Evolutionary conservation across 2,329 filamentous ascomycete species (phyloP), one percentile per base, ranked within the genome.

Genomic region (Metarhizium robertsii): DNA sequence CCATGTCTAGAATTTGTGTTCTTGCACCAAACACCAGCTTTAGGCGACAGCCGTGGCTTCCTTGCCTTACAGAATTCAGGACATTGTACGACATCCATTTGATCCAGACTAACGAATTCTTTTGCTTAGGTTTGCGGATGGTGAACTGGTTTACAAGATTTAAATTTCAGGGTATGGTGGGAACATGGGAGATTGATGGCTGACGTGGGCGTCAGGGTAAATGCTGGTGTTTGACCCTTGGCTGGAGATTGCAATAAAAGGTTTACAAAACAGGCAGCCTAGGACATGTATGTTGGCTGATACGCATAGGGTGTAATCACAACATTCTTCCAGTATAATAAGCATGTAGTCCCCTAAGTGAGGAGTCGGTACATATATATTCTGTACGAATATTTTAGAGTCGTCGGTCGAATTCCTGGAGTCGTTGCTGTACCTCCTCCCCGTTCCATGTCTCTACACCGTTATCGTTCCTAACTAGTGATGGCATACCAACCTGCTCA

Each of bases 401-500:
- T 52, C 73, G 70, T 54, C 64, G 66, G 61, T 75, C 68, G 58
- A 83, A 84, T 52, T 78, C 75, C 8, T 69, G 65, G 58, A 85
- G 66, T 53, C 84, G 74, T 20, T 79, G 73, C 5, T 76, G 67
- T 4, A 85, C 79, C 29, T 65, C 66, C 6, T 76, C 73, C 2
- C 78, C 80, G 64, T 87, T 87, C 84, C 84, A 87, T 18, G 73
- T 78, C 69, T 87, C 84, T 25, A 64, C 61, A 6, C 75, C 77
- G 4, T 73, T 61, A 8, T 68, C 71, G 53, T 76, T 70, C 50
- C 65, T 64, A 2, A 67, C 73, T 13, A 91, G 65, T 1, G 68
- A 68, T 0, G 92, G 92, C 68, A 95, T 82, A 0, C 94, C 92
- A 53, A 95, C 85, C 69, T 99, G 94, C 71, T 99, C 92, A 64